These are phyloP conservation scores for Lepraria neglecta DNA, from an alignment of 495 filamentous ascomycete species.

Conservation along the genomic window DNA sequence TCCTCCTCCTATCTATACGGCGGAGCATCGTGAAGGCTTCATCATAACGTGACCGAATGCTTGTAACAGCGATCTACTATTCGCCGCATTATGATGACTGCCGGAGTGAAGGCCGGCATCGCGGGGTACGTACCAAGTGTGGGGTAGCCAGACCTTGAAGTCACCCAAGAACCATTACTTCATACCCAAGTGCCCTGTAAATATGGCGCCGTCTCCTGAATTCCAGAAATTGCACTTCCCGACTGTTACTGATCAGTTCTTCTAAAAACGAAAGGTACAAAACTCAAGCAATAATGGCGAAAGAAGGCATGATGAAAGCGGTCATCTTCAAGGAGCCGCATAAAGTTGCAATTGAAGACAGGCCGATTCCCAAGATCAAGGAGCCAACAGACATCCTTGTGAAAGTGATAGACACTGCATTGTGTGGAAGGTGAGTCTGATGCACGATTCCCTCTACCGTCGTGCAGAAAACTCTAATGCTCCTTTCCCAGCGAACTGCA, in stretches of 20 bases:
- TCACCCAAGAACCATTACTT: slow-evolving; percentile 8
- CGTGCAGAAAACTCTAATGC: background rate
- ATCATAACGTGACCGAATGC: no score
- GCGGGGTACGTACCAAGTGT: slow-evolving; percentile 20
- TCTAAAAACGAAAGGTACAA: background rate
- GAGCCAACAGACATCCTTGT: slow-evolving; percentile 73
- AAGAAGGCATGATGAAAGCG: slow-evolving; percentile 39
- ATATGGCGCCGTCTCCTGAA: background rate
- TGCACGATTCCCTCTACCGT: slow-evolving; percentile 5
- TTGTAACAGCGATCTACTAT: no score
- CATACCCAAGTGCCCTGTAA: background rate
- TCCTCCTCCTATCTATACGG: background rate
- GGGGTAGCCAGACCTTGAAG: slow-evolving; percentile 12
- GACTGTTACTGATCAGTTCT: background rate
- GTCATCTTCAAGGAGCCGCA: slow-evolving; percentile 46
- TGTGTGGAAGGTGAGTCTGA: slow-evolving; percentile 76
- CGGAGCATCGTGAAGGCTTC: background rate
- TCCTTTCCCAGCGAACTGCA: slow-evolving; percentile 67
- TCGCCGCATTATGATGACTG: background rate
- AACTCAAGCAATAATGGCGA: slow-evolving; percentile 28
- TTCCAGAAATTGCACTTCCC: background rate
- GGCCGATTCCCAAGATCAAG: slow-evolving; percentile 53
- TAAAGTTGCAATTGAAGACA: slow-evolving; percentile 44
- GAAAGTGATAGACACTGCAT: slow-evolving; percentile 76
- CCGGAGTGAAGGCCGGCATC: slow-evolving; percentile 6